Percentiles rank a stretch among this genome's conserved stretches.
phyloP scores from a whole-genome alignment of 2,329 filamentous ascomycete genomes.

The Stachybotrys chartarum region DNA sequence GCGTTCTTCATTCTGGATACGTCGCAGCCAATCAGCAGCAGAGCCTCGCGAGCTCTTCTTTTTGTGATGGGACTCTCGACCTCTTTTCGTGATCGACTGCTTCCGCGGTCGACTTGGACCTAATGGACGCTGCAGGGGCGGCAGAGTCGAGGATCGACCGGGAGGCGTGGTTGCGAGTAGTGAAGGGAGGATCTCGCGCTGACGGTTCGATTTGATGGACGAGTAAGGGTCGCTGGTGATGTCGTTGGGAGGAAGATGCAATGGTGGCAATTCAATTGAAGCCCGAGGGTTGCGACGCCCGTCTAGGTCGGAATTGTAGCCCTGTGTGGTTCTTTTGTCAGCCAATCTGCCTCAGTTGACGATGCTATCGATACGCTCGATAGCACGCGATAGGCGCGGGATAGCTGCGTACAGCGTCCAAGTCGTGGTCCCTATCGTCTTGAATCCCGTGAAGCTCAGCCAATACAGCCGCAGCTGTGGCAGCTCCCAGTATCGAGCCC shows the following conservation, averaged over 20 bases:
- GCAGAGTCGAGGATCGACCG: constrained; percentile 79
- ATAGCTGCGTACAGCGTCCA: constrained; percentile 54
- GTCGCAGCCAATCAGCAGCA: constrained; percentile 58
- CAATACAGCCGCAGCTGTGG: constrained; percentile 75
- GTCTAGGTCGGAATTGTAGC: constrained; percentile 66
- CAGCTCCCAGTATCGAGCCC: constrained; percentile 44
- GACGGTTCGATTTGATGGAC: constrained; percentile 51
- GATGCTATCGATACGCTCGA: constrained; percentile 10
- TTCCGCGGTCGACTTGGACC: constrained; percentile 72
- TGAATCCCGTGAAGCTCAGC: constrained; percentile 77
- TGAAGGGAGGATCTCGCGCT: constrained; percentile 73
- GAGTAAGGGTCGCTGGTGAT: constrained; percentile 71
- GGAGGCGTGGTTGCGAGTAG: constrained; percentile 77
- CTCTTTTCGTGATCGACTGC: constrained; percentile 76
- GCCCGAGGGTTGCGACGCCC: constrained; percentile 55
- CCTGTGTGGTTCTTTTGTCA: constrained; percentile 27
- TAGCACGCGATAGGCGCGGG: constrained; percentile 11
- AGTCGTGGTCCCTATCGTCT: constrained; percentile 69
- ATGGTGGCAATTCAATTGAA: constrained; percentile 66
- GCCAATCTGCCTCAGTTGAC: constrained; percentile 2
- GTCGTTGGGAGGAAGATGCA: constrained; percentile 49
- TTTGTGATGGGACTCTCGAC: constrained; percentile 70
- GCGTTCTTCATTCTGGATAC: constrained; percentile 54
- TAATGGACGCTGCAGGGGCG: constrained; percentile 69
- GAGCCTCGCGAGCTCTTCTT: constrained; percentile 66